Conservation (phyloP, 352 stramenopile species). For the Phytopythium montanum region DNA sequence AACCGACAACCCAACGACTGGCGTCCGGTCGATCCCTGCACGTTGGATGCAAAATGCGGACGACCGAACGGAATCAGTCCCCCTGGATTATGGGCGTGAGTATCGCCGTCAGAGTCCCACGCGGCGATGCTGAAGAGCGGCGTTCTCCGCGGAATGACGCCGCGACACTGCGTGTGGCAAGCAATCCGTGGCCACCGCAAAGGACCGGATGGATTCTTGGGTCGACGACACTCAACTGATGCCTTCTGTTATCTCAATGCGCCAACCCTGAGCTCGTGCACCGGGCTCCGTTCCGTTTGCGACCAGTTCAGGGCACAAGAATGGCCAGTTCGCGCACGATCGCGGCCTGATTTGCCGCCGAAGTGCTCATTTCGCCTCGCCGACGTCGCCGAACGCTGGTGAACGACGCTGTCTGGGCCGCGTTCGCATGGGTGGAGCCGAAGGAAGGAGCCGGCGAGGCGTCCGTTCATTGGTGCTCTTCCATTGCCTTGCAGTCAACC, state of each 20-base stretch:
- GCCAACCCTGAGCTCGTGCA: neutral
- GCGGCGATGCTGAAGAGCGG: neutral
- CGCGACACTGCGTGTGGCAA: neutral
- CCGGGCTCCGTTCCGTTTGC: no score
- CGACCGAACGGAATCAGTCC: constrained; percentile 5
- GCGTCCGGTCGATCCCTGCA: neutral
- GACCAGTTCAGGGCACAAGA: neutral
- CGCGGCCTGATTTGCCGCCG: neutral
- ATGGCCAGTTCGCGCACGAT: neutral
- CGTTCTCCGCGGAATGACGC: neutral
- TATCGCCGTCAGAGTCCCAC: neutral
- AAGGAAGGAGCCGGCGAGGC: no score
- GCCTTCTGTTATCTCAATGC: neutral
- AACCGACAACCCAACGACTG: neutral
- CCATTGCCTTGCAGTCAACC: no score
- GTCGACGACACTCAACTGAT: neutral
- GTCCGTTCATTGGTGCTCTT: no score
- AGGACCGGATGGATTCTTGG: neutral
- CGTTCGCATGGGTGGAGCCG: neutral
- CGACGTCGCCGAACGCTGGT: neutral
- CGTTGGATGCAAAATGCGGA: no score
- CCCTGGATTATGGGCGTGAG: no score
- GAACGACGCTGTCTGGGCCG: no score
- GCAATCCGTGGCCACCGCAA: neutral
- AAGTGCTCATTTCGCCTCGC: neutral